Evolutionary conservation across 139 green algal genomes (phyloP).

Genomic region (Closterium sp.): DNA sequence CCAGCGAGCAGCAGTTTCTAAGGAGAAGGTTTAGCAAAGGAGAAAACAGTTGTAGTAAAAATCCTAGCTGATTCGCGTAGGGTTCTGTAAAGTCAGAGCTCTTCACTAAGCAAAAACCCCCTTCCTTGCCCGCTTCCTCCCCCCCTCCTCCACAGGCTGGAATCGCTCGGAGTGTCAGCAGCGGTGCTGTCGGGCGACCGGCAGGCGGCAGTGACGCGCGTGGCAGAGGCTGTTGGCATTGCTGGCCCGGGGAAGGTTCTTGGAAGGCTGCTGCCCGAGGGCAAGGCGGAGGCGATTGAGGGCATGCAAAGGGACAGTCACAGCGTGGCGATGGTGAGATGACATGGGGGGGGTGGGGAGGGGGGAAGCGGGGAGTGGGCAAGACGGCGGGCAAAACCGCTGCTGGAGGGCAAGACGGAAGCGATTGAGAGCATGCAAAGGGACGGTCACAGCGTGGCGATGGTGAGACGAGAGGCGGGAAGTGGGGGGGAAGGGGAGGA

Average conservation of each 20-base stretch:
- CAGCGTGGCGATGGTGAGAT: slow-evolving; percentile 71
- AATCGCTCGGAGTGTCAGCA: no score
- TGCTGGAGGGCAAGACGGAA: slow-evolving; percentile 21
- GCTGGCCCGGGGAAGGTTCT: slow-evolving; percentile 4
- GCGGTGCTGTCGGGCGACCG: slow-evolving; percentile 77
- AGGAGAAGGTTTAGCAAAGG: no score
- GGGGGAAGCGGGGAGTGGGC: no score
- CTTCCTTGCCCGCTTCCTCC: no score
- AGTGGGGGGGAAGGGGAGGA: no score
- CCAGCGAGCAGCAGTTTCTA: no score
- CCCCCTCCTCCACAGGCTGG: no score
- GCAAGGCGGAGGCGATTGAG: slow-evolving; percentile 46
- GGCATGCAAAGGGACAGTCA: slow-evolving; percentile 50
- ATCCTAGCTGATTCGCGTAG: no score
- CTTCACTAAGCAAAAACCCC: no score
- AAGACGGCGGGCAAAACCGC: no score
- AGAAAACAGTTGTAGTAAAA: no score
- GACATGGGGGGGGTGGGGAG: neutral
- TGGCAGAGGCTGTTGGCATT: slow-evolving; percentile 64
- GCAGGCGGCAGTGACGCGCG: slow-evolving; percentile 55
- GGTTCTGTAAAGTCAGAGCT: no score
- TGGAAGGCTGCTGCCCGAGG: slow-evolving; percentile 33
- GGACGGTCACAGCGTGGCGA: slow-evolving; percentile 67
- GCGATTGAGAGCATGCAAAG: slow-evolving; percentile 46
- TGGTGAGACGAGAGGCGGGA: slow-evolving; percentile 51